Evolutionary conservation across 2,329 filamentous ascomycete genomes (phyloP).

Genomic region (Aureobasidium sp.): DNA sequence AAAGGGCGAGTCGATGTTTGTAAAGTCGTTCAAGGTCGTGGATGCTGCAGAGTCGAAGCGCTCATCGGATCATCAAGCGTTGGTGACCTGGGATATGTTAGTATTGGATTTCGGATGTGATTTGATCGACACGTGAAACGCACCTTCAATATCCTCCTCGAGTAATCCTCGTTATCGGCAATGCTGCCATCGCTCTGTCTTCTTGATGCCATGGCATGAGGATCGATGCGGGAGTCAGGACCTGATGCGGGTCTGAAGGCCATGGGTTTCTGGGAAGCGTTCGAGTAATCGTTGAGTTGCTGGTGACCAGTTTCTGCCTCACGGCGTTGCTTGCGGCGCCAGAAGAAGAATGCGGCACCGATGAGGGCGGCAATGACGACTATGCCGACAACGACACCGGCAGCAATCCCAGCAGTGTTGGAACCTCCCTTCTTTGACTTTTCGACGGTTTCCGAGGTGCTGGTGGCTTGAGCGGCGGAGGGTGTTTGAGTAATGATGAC

Average conservation of each 20-base stretch:
- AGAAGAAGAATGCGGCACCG: slow-evolving; percentile 62
- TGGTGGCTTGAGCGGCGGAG: slow-evolving; percentile 28
- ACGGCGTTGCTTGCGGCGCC: slow-evolving; percentile 61
- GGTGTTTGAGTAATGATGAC: slow-evolving; percentile 25
- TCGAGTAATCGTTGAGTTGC: slow-evolving; percentile 71
- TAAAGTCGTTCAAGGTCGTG: slow-evolving; percentile 43
- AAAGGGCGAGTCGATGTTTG: slow-evolving; percentile 36
- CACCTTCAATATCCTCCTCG: slow-evolving; percentile 90
- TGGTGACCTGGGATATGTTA: slow-evolving; percentile 14
- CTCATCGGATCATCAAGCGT: slow-evolving; percentile 12
- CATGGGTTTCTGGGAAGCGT: slow-evolving; percentile 50
- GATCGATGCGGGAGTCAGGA: slow-evolving; percentile 77
- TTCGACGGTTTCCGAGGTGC: slow-evolving; percentile 42
- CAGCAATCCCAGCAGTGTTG: slow-evolving; percentile 72
- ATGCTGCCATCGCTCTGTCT: slow-evolving; percentile 92
- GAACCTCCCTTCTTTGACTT: slow-evolving; percentile 28
- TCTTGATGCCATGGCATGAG: slow-evolving; percentile 68
- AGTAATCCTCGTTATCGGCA: slow-evolving; percentile 95
- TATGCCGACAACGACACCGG: slow-evolving; percentile 78
- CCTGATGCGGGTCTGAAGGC: slow-evolving; percentile 39
- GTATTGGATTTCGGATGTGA: slow-evolving; percentile 14
- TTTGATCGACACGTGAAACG: slow-evolving; percentile 18
- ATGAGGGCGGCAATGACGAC: slow-evolving; percentile 58
- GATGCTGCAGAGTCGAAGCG: slow-evolving; percentile 40
- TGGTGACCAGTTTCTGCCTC: slow-evolving; percentile 79